Conservation (phyloP, 352 stramenopile genomes). For the Pythium biforme region DNA sequence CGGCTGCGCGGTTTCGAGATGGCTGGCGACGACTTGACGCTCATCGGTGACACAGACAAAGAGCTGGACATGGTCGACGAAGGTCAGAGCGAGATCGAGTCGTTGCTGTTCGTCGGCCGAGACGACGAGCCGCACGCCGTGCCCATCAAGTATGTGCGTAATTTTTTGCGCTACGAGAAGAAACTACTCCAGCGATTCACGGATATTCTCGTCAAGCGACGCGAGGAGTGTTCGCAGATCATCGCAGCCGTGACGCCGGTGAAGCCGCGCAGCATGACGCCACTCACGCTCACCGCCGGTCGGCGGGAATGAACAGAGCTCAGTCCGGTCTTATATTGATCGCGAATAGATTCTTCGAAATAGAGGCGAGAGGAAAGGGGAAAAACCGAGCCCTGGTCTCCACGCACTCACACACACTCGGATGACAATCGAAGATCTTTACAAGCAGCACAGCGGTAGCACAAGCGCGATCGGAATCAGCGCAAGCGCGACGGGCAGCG, state of each 20-base stretch:
- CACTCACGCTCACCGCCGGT: background rate
- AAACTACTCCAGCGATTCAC: constrained; percentile 41
- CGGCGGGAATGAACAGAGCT: background rate
- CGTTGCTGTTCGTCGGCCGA: constrained; percentile 23
- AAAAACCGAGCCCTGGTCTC: background rate
- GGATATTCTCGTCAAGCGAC: constrained; percentile 43
- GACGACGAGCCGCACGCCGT: constrained; percentile 33
- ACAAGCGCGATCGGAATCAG: constrained; percentile 61
- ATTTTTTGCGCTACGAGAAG: constrained; percentile 39
- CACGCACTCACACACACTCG: background rate
- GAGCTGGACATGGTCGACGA: constrained; percentile 18
- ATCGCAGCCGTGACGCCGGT: background rate
- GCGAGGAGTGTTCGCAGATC: constrained; percentile 39
- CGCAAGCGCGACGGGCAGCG: constrained; percentile 52
- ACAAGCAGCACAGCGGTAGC: constrained; percentile 71
- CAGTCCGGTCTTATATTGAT: background rate
- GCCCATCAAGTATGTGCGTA: constrained; percentile 39
- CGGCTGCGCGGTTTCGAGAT: constrained; percentile 16
- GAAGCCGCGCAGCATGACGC: constrained; percentile 8
- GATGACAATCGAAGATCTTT: background rate
- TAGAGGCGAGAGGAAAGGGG: background rate
- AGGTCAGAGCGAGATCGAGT: constrained; percentile 31
- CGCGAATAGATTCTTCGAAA: background rate
- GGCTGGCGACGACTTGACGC: background rate
- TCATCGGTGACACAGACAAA: background rate